A percentile compares a stretch with the other conserved stretches of the same genome.
These are phyloP conservation scores for Physcomitrium patens DNA, from an alignment of 225 moss, liverwort and hornwort genomes.

Conservation along the genomic window DNA sequence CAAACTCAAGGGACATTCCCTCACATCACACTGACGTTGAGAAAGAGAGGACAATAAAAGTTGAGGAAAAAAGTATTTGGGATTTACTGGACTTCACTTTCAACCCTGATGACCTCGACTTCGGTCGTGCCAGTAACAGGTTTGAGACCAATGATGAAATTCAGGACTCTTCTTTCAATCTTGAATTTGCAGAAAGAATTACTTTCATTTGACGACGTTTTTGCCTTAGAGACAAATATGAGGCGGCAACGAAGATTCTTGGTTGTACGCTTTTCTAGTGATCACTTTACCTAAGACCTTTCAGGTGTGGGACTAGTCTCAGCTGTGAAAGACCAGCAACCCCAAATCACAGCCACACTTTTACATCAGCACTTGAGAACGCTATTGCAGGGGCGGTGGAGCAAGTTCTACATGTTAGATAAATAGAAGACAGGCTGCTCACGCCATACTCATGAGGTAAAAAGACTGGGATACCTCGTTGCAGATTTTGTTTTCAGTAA, in stretches of 20 bases:
- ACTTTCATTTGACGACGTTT: slow-evolving; percentile 6
- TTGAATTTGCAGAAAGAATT: slow-evolving; percentile 22
- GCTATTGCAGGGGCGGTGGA: background rate
- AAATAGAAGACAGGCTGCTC: slow-evolving; percentile 3
- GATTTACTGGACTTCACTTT: slow-evolving; percentile 65
- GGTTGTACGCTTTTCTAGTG: slow-evolving; percentile 41
- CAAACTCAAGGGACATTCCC: slow-evolving; percentile 25
- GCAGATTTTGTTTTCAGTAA: background rate
- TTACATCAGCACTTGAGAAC: background rate
- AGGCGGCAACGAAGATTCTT: slow-evolving; percentile 48
- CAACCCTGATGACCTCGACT: slow-evolving; percentile 49
- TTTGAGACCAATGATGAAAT: background rate
- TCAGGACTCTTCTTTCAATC: slow-evolving; percentile 5
- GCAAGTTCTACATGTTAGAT: slow-evolving; percentile 6
- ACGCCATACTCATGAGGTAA: slow-evolving; percentile 3
- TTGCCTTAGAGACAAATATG: slow-evolving; percentile 49
- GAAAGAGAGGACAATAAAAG: slow-evolving; percentile 52
- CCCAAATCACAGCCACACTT: slow-evolving; percentile 3
- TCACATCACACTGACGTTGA: slow-evolving; percentile 46
- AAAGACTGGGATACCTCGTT: background rate
- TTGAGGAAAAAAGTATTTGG: slow-evolving; percentile 54
- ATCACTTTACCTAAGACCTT: slow-evolving; percentile 54
- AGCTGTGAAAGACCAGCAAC: background rate
- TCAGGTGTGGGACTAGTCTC: slow-evolving; percentile 34
- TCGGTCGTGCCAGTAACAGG: slow-evolving; percentile 20